phyloP scores from a whole-genome alignment of 371 early-diverging fungal genomes.

The Lichtheimia hyalospora region DNA sequence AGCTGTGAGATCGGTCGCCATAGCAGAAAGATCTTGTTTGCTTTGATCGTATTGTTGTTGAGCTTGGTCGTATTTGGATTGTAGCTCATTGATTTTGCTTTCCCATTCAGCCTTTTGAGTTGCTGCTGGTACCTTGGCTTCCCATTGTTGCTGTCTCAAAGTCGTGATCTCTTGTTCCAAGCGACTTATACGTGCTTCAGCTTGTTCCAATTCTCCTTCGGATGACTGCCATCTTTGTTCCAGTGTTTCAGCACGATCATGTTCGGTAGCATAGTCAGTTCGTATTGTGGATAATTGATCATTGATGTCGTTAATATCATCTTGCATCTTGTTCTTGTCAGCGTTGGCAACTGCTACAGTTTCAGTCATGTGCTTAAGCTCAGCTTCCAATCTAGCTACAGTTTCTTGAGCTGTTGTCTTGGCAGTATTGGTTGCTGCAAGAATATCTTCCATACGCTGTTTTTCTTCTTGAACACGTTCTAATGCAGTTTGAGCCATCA shows the following conservation, averaged over 20 bases:
- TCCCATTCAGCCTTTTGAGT: conserved; percentile 11
- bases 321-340: neutral
- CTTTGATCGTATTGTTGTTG: conserved; percentile 3
- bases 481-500: neutral
- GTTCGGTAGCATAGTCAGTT: conserved; percentile 12
- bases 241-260: conserved; percentile 25
- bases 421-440: neutral
- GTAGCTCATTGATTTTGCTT: conserved; percentile 11
- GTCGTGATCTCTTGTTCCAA: conserved; percentile 18
- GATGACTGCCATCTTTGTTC: conserved; percentile 30
- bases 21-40: neutral
- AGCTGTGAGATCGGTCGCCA: conserved; percentile 9
- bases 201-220: conserved; percentile 27
- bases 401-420: neutral
- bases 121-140: conserved; percentile 3
- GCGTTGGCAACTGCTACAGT: neutral
- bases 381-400: neutral
- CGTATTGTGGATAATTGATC: conserved; percentile 15
- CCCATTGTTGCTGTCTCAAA: conserved; percentile 25
- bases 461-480: neutral
- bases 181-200: conserved; percentile 41
- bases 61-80: conserved; percentile 1
- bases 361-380: neutral
- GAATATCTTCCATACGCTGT: neutral
- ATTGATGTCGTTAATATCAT: neutral